Evolutionary conservation across 441 rosid genomes (phyloP).

Genomic region (Aquilaria agallochum): DNA sequence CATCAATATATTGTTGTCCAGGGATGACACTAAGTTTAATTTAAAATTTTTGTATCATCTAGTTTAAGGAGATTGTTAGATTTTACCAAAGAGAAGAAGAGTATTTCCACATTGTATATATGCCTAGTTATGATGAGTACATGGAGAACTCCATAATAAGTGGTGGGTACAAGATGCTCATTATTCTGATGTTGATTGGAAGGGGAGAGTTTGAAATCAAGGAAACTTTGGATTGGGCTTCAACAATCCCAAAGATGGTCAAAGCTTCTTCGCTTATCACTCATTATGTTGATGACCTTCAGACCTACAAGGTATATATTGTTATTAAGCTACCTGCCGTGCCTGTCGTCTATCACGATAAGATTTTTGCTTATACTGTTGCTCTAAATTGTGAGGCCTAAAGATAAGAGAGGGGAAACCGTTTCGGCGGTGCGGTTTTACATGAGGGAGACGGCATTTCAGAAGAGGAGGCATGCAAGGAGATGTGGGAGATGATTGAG

Average conservation of each 20-base stretch:
- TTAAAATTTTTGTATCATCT: neutral
- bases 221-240: constrained; percentile 22
- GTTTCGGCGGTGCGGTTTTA: constrained; percentile 13
- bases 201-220: constrained; percentile 16
- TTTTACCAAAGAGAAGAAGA: constrained; percentile 9
- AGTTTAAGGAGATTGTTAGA: constrained; percentile 1
- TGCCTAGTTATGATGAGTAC: constrained; percentile 20
- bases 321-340: too few species aligned
- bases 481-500: neutral
- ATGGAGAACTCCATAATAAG: neutral
- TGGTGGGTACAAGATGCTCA: neutral
- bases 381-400: constrained; percentile 3
- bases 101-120: constrained; percentile 1
- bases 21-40: too few species aligned
- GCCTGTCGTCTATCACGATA: neutral
- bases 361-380: neutral
- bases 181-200: neutral
- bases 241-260: constrained; percentile 9
- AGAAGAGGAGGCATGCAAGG: constrained; percentile 5
- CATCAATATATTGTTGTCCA: too few species aligned
- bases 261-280: neutral
- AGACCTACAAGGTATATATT: constrained; percentile 14
- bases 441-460: constrained; percentile 15
- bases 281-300: constrained; percentile 22
- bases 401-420: constrained; percentile 18